Evolutionary conservation across 2,329 filamentous ascomycete species (phyloP), one percentile per base, ranked within the genome.

Genomic region (Claviceps lovelessii): DNA sequence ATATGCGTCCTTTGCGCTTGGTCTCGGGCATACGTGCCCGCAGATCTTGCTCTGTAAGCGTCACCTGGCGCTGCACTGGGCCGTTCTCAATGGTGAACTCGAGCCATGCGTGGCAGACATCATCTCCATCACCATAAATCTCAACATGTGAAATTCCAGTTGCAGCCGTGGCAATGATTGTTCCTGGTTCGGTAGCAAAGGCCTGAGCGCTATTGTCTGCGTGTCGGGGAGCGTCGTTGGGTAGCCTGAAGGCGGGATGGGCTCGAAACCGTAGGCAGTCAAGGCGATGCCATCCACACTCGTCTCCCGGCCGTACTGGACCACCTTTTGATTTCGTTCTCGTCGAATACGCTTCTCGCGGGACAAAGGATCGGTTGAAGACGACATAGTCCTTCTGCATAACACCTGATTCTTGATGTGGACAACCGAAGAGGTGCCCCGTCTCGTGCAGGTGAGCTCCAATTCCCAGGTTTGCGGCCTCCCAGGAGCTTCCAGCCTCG

Each of bases 381-480:
- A 77, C 84, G 37, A 90, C 81, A 66, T 95, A 96, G 67, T 95
- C 91, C 55, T 88, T 79, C 52, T 90, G 74, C 91, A 97, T 97
- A 58, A 97, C 77, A n/a, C 93, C 91, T 33, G 75, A 86, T 64
- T 93, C 88, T 65, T 94, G 89, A 65, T 94, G 88, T 10, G 89
- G 88, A 60, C 88, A 94, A 51, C 91, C 91, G 61, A 97, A 86
- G 28, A 95, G 70, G 70, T 95, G 91, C 4, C 91, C 91, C 0
- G 86, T 86, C 69, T 96, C 90, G 68, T 95, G 91, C 50, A 97
- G 70, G 68, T 97, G 91, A 10, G 89, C 90, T 8, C 91, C 91
- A 59, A 97, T 94, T 35, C 90, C 90, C 57, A 95, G 86, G 62
- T 91, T 95, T 31, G 88, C 90, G n/a, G 90, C 84, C 67, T 97